Evolutionary conservation across 2,329 filamentous ascomycete genomes (phyloP).

Genomic region (Beauveria pseudobassiana): DNA sequence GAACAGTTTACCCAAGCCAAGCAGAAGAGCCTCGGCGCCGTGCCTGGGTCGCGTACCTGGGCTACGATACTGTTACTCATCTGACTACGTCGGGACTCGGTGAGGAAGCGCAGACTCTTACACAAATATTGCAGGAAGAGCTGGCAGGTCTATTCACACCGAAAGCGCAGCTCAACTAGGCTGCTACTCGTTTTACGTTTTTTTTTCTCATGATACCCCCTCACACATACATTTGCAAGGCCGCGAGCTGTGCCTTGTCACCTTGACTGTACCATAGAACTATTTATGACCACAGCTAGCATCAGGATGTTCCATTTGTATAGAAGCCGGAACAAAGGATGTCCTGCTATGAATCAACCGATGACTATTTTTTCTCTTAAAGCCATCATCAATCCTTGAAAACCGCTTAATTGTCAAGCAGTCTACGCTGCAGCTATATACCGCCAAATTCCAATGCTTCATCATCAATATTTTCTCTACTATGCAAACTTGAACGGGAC

Average conservation of each 20-base stretch:
- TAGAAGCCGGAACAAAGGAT: neutral
- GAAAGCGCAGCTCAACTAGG: conserved; percentile 15
- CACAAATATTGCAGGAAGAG: conserved; percentile 29
- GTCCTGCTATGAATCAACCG: neutral
- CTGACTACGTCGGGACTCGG: conserved; percentile 33
- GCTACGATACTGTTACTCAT: conserved; percentile 39
- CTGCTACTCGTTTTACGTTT: neutral
- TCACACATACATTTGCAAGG: neutral
- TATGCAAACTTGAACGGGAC: neutral
- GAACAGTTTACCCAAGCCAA: conserved; percentile 14
- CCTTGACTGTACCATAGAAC: neutral
- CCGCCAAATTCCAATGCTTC: neutral
- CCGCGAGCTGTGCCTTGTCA: neutral
- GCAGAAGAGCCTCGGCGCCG: conserved; percentile 23
- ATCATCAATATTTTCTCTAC: neutral
- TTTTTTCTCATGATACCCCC: conserved; percentile 6
- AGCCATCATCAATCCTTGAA: neutral
- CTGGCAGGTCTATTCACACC: conserved; percentile 23
- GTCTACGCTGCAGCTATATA: neutral
- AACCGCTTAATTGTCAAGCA: neutral
- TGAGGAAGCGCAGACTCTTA: conserved; percentile 33
- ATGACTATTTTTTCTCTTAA: neutral
- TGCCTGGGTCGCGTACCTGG: conserved; percentile 33
- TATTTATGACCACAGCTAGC: conserved; percentile 2
- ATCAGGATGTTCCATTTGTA: neutral